These are phyloP conservation scores for Decorospora gaudefroyi DNA, from an alignment of 2,329 filamentous ascomycete species.

Conservation along the genomic window DNA sequence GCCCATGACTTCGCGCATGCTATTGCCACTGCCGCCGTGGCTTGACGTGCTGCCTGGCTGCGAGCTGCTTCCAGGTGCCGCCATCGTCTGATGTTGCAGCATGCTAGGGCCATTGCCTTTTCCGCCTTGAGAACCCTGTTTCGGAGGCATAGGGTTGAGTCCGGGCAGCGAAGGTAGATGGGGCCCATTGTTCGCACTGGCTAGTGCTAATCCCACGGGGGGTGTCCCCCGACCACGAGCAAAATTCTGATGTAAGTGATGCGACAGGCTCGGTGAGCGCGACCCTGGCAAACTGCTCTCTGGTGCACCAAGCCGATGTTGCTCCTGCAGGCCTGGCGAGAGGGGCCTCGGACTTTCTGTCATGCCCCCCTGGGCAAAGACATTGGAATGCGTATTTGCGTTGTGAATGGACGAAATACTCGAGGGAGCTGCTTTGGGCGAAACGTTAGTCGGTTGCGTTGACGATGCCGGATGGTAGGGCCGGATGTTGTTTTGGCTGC, in stretches of 20 bases:
- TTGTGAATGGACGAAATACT: constrained; percentile 46
- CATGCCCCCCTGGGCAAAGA: constrained; percentile 73
- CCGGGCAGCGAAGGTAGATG: constrained; percentile 53
- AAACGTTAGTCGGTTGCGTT: constrained; percentile 48
- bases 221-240: constrained; percentile 60
- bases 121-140: constrained; percentile 39
- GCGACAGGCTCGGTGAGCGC: constrained; percentile 67
- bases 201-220: constrained; percentile 52
- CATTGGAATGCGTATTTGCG: constrained; percentile 51
- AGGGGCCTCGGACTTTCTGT: constrained; percentile 88
- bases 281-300: constrained; percentile 57
- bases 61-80: constrained; percentile 48
- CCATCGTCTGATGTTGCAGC: constrained; percentile 49
- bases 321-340: constrained; percentile 65
- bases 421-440: constrained; percentile 45
- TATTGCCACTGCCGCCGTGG: constrained; percentile 63
- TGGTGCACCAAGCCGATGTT: constrained; percentile 59
- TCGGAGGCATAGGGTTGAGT: constrained; percentile 43
- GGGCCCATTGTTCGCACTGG: constrained; percentile 49
- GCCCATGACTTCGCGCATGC: constrained; percentile 69
- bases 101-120: constrained; percentile 47
- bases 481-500: constrained; percentile 38
- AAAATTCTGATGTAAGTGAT: constrained; percentile 68
- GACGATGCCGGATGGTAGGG: constrained; percentile 45
- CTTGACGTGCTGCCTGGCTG: constrained; percentile 58